Conservation (phyloP, 257 asterid species). For the Lavandula angustifolia region DNA sequence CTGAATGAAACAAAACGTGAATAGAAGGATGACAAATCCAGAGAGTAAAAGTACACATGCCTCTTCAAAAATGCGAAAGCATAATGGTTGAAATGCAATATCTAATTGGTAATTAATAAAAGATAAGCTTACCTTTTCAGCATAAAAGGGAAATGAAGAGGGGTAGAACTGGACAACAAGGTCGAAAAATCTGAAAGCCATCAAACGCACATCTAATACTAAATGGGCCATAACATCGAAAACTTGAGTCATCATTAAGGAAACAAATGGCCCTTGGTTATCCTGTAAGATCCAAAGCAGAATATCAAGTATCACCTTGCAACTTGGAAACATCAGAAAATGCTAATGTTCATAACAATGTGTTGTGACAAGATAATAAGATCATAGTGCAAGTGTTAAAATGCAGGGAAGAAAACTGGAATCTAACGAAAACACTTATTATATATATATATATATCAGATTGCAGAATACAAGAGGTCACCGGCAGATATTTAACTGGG, state of each 20-base stretch:
- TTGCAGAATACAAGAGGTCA: too few species aligned
- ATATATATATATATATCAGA: too few species aligned
- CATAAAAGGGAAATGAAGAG: slow-evolving; percentile 62
- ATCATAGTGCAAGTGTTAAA: too few species aligned
- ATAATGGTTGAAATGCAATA: slow-evolving; percentile 13
- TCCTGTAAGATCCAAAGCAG: slow-evolving; percentile 58
- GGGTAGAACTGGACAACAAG: slow-evolving; percentile 77
- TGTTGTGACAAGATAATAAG: too few species aligned
- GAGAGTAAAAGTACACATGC: slow-evolving; percentile 5
- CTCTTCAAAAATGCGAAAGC: slow-evolving; percentile 3
- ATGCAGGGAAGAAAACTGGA: too few species aligned
- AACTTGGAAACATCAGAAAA: slow-evolving; percentile 27
- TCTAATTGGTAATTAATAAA: slow-evolving; percentile 12
- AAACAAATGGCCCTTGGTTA: slow-evolving; percentile 66
- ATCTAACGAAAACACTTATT: too few species aligned
- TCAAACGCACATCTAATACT: slow-evolving; percentile 77
- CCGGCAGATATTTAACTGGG: too few species aligned
- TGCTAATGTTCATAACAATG: neutral
- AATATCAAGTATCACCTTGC: slow-evolving; percentile 27
- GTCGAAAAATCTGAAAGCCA: slow-evolving; percentile 84
- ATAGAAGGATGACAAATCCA: slow-evolving; percentile 1
- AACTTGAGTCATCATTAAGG: slow-evolving; percentile 80
- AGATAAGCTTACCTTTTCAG: slow-evolving; percentile 68
- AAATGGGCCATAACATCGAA: slow-evolving; percentile 86
- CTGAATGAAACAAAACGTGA: slow-evolving; percentile 21